Conservation (phyloP, 139 green algal species). For the Chlamydomonas asymmetrica region DNA sequence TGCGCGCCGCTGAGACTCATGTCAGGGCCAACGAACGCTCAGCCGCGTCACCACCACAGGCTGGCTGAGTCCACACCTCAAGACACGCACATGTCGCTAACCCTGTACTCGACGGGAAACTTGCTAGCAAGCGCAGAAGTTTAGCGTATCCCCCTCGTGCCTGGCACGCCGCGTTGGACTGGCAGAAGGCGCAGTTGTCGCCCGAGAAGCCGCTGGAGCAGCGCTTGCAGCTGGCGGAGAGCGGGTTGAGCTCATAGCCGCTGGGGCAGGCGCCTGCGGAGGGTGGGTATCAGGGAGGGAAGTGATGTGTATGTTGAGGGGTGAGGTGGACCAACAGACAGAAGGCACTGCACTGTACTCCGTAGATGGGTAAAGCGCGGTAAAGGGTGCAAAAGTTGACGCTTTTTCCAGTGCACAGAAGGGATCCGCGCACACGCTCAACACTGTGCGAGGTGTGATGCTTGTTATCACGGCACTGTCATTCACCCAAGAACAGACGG, state of each 20-base stretch:
- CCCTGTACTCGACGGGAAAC: background rate
- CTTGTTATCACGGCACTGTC: background rate
- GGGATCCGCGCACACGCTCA: no score
- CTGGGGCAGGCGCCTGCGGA: constrained; percentile 9
- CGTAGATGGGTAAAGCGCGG: background rate
- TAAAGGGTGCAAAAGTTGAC: background rate
- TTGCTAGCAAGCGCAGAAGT: no score
- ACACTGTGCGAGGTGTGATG: no score
- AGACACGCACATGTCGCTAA: background rate
- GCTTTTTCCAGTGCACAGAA: no score
- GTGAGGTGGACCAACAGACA: no score
- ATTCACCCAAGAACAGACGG: background rate
- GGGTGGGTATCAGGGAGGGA: background rate
- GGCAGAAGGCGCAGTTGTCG: constrained; percentile 9
- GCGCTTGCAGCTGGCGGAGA: background rate
- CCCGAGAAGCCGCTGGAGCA: constrained; percentile 20
- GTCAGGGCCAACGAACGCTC: no score
- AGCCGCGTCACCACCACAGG: no score
- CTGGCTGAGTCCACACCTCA: background rate
- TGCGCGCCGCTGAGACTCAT: no score
- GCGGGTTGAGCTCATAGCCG: constrained; percentile 11
- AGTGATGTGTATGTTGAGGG: background rate
- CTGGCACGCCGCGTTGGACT: constrained; percentile 6
- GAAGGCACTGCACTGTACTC: background rate
- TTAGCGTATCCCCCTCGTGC: no score